Evolutionary conservation across 148 eudicot species (phyloP), one percentile per base, ranked within the genome.

Genomic region (Rhododendron mucronatum): DNA sequence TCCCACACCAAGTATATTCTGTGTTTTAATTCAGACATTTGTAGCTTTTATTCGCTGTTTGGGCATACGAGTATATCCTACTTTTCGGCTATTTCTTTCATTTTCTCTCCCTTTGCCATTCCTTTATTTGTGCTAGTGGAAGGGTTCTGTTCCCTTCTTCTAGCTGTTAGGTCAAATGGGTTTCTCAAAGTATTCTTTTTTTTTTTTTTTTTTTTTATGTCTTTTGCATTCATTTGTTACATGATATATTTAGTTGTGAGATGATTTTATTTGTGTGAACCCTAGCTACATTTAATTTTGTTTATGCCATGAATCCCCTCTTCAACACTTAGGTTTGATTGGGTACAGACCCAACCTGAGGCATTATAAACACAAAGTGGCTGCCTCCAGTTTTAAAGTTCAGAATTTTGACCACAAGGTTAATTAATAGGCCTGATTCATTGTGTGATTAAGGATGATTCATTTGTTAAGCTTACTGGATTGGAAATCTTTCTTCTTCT

Each of bases 141-240:
- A 16, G 63, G 44, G 61, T 51, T 78, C 30, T 23, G 15, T 78
- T 78, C 20, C 23, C 8, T 1, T 59, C 47, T 44, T 20, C n/a
- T 74, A 67, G 23, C 33, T 11, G 67, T 84, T 84, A 51, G 81
- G 81, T 55, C 81, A 14, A 5, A 75, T 75, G 85, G 82, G 85
- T 59, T 77, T 78, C 35, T 57, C 44, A 35, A 63, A 74, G 76
- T 55, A 53, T 84, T 81, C 51, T 41, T n/a, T 21, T 37, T 37
- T 37, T 41, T 41, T 26, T 6, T 14, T 44, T 3, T 11, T 1
- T 3, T 28, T 8, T 13, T 16, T 20, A 5, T 5, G 9, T 44
- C 33, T 20, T 11, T 41, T 77, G 14, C 50, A 20, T 41, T 21
- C 13, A 21, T 61, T 28, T 63, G n/a, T 13, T 33, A 30, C 48